Percentiles rank a stretch among this genome's conserved stretches.
These are phyloP conservation scores for Flaveria floridana DNA, from an alignment of 140 eudicot genomes.

Conservation along the genomic window DNA sequence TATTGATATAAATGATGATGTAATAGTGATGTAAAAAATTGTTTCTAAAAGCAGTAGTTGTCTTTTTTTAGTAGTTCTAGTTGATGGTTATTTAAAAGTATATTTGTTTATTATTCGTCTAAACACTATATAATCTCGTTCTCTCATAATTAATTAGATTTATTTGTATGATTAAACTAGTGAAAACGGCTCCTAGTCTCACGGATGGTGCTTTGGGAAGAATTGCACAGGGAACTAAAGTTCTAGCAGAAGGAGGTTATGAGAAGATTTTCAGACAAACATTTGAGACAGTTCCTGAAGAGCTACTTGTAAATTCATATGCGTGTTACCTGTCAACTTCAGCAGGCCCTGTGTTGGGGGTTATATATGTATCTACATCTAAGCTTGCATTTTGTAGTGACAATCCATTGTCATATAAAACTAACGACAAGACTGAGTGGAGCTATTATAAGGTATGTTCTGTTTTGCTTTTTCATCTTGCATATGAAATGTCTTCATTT, in stretches of 20 bases:
- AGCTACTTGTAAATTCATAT: constrained; percentile 66
- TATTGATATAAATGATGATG: not conserved
- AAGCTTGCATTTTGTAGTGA: constrained; percentile 95
- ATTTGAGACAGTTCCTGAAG: constrained; percentile 91
- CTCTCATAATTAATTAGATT: not conserved
- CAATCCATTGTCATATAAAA: constrained; percentile 76
- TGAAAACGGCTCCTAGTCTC: constrained; percentile 94
- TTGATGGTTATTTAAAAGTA: not conserved
- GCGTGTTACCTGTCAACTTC: constrained; percentile 95
- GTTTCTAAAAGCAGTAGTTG: not conserved
- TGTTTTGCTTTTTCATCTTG: constrained; percentile 5
- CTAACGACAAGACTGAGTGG: constrained; percentile 79
- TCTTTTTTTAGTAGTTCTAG: not conserved
- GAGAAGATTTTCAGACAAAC: constrained; percentile 87
- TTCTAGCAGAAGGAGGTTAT: constrained; percentile 94
- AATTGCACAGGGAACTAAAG: constrained; percentile 95
- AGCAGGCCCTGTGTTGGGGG: constrained; percentile 96
- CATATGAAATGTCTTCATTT: constrained; percentile 21
- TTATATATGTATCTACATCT: constrained; percentile 73
- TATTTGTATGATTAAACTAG: constrained; percentile 36
- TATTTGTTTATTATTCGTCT: not conserved
- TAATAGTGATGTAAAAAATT: not conserved
- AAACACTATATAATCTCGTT: not conserved
- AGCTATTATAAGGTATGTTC: constrained; percentile 87
- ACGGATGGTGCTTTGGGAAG: constrained; percentile 96